Base-by-base conservation (phyloP, 1,139 yeast species). In the Lodderomyces pseudojiufengensis region DNA sequence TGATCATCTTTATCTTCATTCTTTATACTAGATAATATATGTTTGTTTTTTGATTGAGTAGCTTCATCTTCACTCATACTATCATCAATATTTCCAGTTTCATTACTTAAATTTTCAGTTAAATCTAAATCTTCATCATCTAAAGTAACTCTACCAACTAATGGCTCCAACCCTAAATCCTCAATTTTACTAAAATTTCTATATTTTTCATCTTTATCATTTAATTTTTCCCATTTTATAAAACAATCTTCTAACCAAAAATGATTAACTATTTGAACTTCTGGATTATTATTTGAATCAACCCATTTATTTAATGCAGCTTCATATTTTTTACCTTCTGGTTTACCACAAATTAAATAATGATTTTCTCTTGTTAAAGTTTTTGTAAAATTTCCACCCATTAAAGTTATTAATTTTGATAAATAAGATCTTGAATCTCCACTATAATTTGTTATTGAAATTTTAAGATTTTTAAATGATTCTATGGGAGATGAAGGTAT, bases 161-260 rank as follows among this genome's bases (percentile, higher is more conserved):
- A 53, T 25, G 70, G 62, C 24, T 70, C 68, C 37, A 74, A 52
- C 2, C 61, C 59, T 15, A 49, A 43, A 3, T 62, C 48, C 16
- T 56, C 61, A 16, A 7, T 14, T 28, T 65, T 57, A 3, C 79
- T 78, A 35, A 76, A 61, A 37, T 65, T 63, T 15, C 69, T 57
- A 51, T 70, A 82, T 27, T 74, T 63, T 3, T 71, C 63, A 11
- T 55, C 50, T 1, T 65, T 50, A 14, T 59, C 65, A 31, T 78
- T 74, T 47, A 76, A 65, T 5, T 69, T 48, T 31, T 58, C 57
- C 90, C 94, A 83, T 31, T 68, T 58, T 0, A 80, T 67, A 51
- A 70, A 84, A 36, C 84, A 73, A 40, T 85, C 94, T 52, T 92
- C 97, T n/a, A 92, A 60, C 98, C 98, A 92, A 13, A 81, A 52